Base-by-base conservation (phyloP, 306 rosid genomes). In the Acacia melanoxylon region DNA sequence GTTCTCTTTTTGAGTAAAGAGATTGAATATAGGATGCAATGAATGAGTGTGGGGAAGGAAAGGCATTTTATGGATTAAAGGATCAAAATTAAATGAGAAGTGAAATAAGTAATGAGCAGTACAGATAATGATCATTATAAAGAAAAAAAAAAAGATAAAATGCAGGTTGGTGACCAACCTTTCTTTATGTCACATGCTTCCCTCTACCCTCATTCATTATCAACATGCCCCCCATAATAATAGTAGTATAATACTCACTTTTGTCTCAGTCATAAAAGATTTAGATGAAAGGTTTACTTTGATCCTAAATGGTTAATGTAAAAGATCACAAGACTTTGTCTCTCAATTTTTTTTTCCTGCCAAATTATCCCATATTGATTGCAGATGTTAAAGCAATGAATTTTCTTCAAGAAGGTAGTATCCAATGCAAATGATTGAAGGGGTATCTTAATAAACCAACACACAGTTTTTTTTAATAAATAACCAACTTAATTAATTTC, bases 161-260 rank as follows among this genome's bases (percentile, higher is more conserved):
- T 16, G 76, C 54, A 59, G 83, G 75, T 77, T 86, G 87, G 73
- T 81, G 83, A 74, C 81, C 83, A 48, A 83, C 68, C 76, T 73
- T 62, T 40, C 68, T 45, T 9, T 6, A 19, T 37, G 6, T 68
- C 87, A 81, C 81, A 67, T 83, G 78, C 52, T 42, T 77, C 35
- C 31, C 67, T 61, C 31, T 61, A 12, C 67, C 16, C 17, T 25
- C 19, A 13, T 61, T 25, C 67, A 61, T 24, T 4, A 65, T 72
- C 63, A 9, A 59, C 51, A 48, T 74, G 24, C 14, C 17, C 33
- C 33, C 12, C 52, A 41, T 59, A 4, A 78, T 82, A 83, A n/a
- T n/a, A n/a, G n/a, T n/a, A n/a, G n/a, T n/a, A n/a, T n/a, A n/a
- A 68, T 37, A 6, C 41, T 37, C 8, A 37, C 41, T 37, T 6